These are phyloP conservation scores for Ettlia oleoabundans DNA, from an alignment of 139 green algal genomes.

Conservation along the genomic window DNA sequence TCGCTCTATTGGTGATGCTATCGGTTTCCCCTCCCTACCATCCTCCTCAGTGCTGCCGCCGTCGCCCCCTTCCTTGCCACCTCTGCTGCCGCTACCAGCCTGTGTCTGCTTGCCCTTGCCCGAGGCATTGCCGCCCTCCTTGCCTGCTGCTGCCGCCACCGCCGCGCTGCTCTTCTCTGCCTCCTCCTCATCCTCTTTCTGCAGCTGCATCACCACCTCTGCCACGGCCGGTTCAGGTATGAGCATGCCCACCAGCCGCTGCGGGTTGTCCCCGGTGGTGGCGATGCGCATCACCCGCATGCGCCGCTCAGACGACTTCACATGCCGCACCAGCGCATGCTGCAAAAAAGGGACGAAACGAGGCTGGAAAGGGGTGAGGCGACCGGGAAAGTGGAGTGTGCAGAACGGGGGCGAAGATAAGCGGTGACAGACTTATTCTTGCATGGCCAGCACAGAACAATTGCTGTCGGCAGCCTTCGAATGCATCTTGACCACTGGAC, in stretches of 20 bases:
- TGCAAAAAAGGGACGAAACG: no score
- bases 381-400: no score
- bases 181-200: not conserved
- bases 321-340: slow-evolving; percentile 47
- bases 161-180: not conserved
- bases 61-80: not conserved
- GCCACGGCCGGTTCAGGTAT: slow-evolving; percentile 46
- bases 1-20: no score
- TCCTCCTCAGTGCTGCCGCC: no score
- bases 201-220: slow-evolving; percentile 37
- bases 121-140: not conserved
- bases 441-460: no score
- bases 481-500: no score
- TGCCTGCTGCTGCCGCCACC: not conserved
- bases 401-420: no score
- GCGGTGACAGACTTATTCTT: no score
- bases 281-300: slow-evolving; percentile 62
- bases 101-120: not conserved
- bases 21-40: no score
- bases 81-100: not conserved
- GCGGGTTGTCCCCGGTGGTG: slow-evolving; percentile 52
- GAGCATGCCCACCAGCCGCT: slow-evolving; percentile 59
- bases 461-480: no score
- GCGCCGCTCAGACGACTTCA: slow-evolving; percentile 41
- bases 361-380: no score